These are phyloP conservation scores for Pinus albicaulis DNA, from an alignment of 75 land plant genomes.

Conservation along the genomic window DNA sequence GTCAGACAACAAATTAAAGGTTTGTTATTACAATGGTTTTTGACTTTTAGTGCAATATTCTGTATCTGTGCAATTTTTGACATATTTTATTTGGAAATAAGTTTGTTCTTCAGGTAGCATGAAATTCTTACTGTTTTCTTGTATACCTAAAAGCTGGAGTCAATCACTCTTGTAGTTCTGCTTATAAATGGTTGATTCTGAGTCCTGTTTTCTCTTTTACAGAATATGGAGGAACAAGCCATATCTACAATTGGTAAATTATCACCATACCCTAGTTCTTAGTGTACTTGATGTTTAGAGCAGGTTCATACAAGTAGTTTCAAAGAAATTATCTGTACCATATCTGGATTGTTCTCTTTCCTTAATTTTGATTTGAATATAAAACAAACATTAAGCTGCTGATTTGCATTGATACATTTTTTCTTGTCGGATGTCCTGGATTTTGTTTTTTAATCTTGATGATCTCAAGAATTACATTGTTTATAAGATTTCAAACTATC, in stretches of 20 bases:
- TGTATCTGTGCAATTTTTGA: conserved; percentile 1
- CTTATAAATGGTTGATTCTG: not conserved
- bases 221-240: conserved; percentile 87
- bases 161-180: not conserved
- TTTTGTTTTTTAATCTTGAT: no score
- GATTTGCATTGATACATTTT: no score
- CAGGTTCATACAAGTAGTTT: not conserved
- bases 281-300: not conserved
- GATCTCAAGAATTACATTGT: no score
- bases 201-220: conserved; percentile 17
- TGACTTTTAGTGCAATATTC: not conserved
- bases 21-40: conserved; percentile 9
- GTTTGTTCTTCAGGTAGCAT: not conserved
- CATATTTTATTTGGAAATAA: not conserved
- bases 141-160: not conserved
- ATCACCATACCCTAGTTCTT: not conserved
- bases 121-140: not conserved
- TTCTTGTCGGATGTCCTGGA: no score
- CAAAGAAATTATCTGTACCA: not conserved
- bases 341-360: not conserved
- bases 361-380: no score
- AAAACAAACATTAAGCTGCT: no score
- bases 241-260: conserved; percentile 89
- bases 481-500: no score
- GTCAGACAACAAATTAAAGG: conserved; percentile 85